Evolutionary conservation across 352 stramenopile species (phyloP), one percentile per base, ranked within the genome.

Genomic region (Phytophthora colocasiae): DNA sequence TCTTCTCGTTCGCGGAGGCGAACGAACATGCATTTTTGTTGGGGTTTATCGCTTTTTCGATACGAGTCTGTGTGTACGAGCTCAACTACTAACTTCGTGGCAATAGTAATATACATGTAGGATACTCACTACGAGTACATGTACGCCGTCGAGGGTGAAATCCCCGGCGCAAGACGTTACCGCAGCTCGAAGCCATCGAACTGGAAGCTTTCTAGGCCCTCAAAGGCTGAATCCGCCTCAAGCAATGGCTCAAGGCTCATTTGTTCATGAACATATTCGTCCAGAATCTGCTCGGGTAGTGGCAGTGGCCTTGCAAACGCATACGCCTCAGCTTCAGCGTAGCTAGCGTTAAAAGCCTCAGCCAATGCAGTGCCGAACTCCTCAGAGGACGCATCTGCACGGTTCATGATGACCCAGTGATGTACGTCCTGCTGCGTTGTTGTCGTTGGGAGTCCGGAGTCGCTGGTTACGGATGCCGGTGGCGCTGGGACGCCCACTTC

Each of bases 371-470:
- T 19, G 9, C 64, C 71, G 40, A 74, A 61, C 34, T 61, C 69
- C 15, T 74, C 65, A 4, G 69, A 77, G 3, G 65, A 63, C 12
- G 63, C 59, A 22, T 77, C 69, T 4, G 60, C 69, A 47, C 64
- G 64, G 31, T 63, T 36, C 64, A 77, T 74, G 55, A 60, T 51
- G 38, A 65, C 64, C 55, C 67, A 72, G 45, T 77, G 69, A 22
- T 74, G 59, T 40, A 69, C 63, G 41, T 77, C 58, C 34, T 77
- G 69, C 45, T 60, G 48, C 46, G 63, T 8, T 26, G 69, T 66
- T 26, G 53, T 66, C 9, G 36, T 11, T n/a, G 53, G 47, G 32
- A 67, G 50, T 11, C 29, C 32, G 46, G 39, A 60, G 38, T 66
- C 55, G 5, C 19, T 54, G 2, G 51, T 32, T 2, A 26, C 39